Conservation (phyloP, 2,329 filamentous ascomycete species). For the Calonectria naviculata region DNA sequence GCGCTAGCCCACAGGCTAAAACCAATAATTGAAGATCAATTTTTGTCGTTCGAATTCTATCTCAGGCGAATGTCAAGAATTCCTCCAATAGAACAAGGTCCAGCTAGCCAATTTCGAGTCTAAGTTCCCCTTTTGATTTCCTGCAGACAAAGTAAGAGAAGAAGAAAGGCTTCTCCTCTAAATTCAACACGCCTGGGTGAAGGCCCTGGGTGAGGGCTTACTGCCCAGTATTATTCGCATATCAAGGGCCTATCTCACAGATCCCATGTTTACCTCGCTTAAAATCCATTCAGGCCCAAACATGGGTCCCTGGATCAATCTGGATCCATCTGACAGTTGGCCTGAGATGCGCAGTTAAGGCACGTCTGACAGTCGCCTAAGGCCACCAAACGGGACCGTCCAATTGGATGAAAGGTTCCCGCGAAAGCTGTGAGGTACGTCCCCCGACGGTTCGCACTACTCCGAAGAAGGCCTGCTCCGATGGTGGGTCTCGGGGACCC, state of each 20-base stretch:
- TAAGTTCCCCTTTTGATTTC: too few relatives aligned
- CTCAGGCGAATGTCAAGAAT: background rate
- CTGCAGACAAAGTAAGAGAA: background rate
- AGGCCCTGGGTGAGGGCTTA: too few relatives aligned
- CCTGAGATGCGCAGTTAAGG: too few relatives aligned
- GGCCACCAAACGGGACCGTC: background rate
- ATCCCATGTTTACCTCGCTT: background rate
- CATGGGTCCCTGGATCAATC: background rate
- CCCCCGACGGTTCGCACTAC: slow-evolving; percentile 11
- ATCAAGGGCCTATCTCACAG: background rate
- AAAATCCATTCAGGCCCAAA: background rate
- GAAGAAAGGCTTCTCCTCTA: background rate
- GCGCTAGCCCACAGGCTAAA: background rate
- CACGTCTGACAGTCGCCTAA: background rate
- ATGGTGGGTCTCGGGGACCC: background rate
- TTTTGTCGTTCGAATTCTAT: background rate
- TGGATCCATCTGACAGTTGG: background rate
- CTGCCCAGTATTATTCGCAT: background rate
- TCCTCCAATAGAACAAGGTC: background rate
- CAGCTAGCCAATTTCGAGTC: too few relatives aligned
- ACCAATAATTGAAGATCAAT: background rate
- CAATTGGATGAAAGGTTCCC: background rate
- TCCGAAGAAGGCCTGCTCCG: background rate
- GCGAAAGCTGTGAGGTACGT: background rate
- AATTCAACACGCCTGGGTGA: background rate